Evolutionary conservation across 495 filamentous ascomycete genomes (phyloP), one percentile per base, ranked within the genome.

Genomic region (Xylaria grammica): DNA sequence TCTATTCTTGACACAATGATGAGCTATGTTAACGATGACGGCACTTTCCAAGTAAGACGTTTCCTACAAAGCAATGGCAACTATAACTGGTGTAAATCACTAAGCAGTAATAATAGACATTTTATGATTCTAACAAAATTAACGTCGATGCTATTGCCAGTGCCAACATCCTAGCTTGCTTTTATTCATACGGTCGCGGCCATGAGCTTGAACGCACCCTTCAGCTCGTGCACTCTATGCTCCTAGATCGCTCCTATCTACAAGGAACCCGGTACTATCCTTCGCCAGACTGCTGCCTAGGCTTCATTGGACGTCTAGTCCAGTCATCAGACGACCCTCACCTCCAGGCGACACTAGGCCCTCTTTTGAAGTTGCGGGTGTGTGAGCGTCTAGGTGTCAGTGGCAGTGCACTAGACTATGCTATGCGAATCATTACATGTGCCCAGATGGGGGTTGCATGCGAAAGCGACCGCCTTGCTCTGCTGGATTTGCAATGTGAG

Each of bases 101-200:
- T 65, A 44, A 65, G 42, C 26, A 48, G 27, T 22, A 42, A 57
- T 32, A 66, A 57, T 32, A 66, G 64, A 51, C 51, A 17, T 66
- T 62, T 51, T 66, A 55, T 40, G 64, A 66, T 19, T 51, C 49
- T 40, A 44, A 50, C 6, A 66, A 36, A 32, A 13, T 11, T 26
- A 49, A 58, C 26, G 51, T 57, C 30, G 58, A 66, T 40, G 50
- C 58, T 17, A 61, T 66, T 4, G 57, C 57, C 44, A 66, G 42
- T 44, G 51, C 58, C 17, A 66, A 62, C 50, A 51, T 66, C 17
- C 58, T 66, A 13, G 58, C 65, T 26, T 66, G 65, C 65, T 66
- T 62, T 57, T 66, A 62, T 30, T 38, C 40, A 30, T 66, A 62
- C 51, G 48, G 50, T 44, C 51, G 65, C 22, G 65, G 65, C 32